These are phyloP conservation scores for Lachnellula hyalina DNA, from an alignment of 2,329 filamentous ascomycete species.

Conservation along the genomic window DNA sequence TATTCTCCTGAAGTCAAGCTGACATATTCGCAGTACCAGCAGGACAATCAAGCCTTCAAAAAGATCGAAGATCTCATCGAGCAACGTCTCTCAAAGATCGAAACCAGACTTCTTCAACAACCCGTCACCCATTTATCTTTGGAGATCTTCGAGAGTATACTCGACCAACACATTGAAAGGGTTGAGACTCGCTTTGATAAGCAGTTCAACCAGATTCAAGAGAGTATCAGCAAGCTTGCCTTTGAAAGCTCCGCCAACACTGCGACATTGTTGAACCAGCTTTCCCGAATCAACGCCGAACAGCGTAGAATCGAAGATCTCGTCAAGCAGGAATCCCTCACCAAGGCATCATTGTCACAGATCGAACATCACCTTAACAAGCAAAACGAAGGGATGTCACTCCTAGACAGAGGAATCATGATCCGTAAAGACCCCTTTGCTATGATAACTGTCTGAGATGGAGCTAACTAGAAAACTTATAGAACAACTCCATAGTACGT, in stretches of 20 bases:
- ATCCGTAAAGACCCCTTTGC: background rate
- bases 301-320: slow-evolving; percentile 1
- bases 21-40: too few relatives aligned
- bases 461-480: too few relatives aligned
- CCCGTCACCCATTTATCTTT: background rate
- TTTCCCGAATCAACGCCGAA: background rate
- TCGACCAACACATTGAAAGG: background rate
- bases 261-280: background rate
- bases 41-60: background rate
- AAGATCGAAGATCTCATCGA: background rate
- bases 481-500: background rate
- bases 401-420: background rate
- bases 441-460: too few relatives aligned
- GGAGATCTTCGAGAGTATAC: background rate
- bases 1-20: too few relatives aligned
- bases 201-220: background rate
- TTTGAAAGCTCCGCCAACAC: background rate
- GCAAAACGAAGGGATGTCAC: background rate
- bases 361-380: slow-evolving; percentile 2
- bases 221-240: background rate
- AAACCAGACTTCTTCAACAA: background rate
- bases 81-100: background rate
- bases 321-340: background rate
- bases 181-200: background rate
- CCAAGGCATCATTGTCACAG: background rate